Evolutionary conservation across 2,329 filamentous ascomycete species (phyloP), one percentile per base, ranked within the genome.

Genomic region (Cladophialophora psammophila): DNA sequence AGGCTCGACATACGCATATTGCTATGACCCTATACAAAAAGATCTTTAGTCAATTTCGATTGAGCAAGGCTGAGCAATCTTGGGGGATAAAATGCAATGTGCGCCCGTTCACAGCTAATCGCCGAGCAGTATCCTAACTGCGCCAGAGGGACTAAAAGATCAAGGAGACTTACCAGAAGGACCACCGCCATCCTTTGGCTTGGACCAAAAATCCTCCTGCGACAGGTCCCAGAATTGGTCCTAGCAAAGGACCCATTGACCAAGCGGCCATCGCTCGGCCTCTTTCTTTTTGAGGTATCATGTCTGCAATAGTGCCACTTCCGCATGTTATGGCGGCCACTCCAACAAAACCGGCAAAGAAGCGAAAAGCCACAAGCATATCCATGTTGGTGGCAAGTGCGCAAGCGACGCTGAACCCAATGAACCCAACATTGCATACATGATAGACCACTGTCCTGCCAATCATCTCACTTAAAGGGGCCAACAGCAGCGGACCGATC

Each of bases 391-490:
- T 84, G 0, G 87, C 81, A 1, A 90, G 78, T 1, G 87, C 90
- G 63, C 88, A 90, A 0, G 86, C 88, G 68, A 91, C 83, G 56
- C 85, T 86, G 79, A 87, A 90, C 1, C 84, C 73, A 63, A 87
- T 83, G 74, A 90, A 91, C 63, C 87, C 80, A 3, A 83, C 73
- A 68, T 88, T 91, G 64, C 87, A 85, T 2, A 73, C 75, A 15
- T 84, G 82, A 67, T 90, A 82, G 36, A 91, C 75, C 1, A 82
- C 76, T 3, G 86, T 76, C 1, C 89, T 83, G 1, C 89, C 89
- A 72, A 89, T 90, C 59, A 90, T 84, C 74, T 91, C 89, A 0
- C 83, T 86, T 45, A 89, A 72, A 0, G 87, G 86, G 1, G 86
- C 84, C 2, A 88, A 74, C 56, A 88, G 77, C 7, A 88, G 75